Evolutionary conservation across 176 grass and related monocot genomes (phyloP), one percentile per base, ranked within the genome.

Genomic region (Carex myosuroides): DNA sequence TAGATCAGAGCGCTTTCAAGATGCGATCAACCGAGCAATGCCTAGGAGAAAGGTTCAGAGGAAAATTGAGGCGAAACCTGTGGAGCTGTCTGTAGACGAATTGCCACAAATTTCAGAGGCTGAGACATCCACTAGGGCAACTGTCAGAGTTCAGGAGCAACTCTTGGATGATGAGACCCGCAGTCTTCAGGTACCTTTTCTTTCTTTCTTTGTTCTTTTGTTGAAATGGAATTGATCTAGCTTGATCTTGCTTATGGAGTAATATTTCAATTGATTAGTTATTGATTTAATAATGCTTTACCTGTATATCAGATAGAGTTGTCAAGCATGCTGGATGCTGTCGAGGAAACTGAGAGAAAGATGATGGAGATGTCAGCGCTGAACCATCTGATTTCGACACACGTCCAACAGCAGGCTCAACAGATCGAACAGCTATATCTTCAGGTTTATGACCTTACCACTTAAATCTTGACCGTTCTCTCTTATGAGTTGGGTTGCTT

Each of bases 301-400:
- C 84, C 84, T 21, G 68, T 10, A 59, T 75, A 44, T 69, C 78
- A 99, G 96, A 82, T 90, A 65, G 96, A 95, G 85, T 91, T 99
- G 85, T 90, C 86, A 57, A 86, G 80, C 81, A 88, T 98, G 77
- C 85, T 95, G 82, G 93, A 99, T 85, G 87, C 88, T 76, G 93
- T 93, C 13, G 91, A 99, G 91, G 93, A 92, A 92, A 95, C 93
- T 1, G 91, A 99, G 78, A 99, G 88, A 88, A 99, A 99, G 85
- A 99, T 95, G 93, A 86, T 93, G n/a, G 96, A 99, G 79, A 95
- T 99, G 91, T 99, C 96, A 18, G 89, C 88, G 64, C 85, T 99
- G 86, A 99, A 92, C 78, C 93, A 99, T 89, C 76, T 99, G 61
- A 92, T 99, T 88, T 99, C 96, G 86, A 93, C 91, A 52, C 96